Evolutionary conservation across 345 rosid species (phyloP), one percentile per base, ranked within the genome.

Genomic region (Lepidium africanum): DNA sequence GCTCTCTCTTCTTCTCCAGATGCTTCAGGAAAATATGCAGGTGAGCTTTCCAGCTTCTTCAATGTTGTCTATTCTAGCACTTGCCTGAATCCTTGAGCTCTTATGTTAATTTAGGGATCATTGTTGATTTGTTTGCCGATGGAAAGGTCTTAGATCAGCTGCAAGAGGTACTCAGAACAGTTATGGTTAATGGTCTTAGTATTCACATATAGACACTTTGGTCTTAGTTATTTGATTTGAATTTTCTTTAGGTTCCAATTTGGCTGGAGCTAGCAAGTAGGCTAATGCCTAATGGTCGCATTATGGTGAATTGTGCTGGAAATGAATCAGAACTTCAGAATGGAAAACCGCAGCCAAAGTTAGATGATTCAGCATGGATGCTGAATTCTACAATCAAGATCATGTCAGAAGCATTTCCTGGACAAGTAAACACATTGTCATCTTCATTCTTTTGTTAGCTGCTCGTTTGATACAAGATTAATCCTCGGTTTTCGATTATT

Each of bases 261-360:
- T 90, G 98, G 98, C 51, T 72, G 58, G 74, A 81, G 38, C 60
- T 88, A 71, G 88, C 79, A 38, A 80, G 80, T 37, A 83, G 84
- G 76, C 63, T 92, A 77, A 81, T 86, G 81, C 86, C 88, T 21
- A 57, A 80, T 13, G 96, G 96, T 25, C 89, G 93, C 10, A 51
- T 90, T 3, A 90, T 92, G 91, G 93, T 86, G 74, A 90, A 90
- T 37, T 90, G 96, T 73, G 96, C 88, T 23, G 96, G 96, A 43
- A 74, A 82, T 37, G 65, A 77, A 43, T 61, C 50, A 59, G 78
- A 67, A 43, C 55, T 57, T 5, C 21, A 45, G 13, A 64, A 76
- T 56, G 81, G 63, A 14, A 75, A 66, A 71, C 39, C 50, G 0
- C 42, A 7, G 5, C 41, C 63, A 35, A 36, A 52, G 63, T 66